These are phyloP conservation scores for Piper longum DNA, from an alignment of 164 flowering plant species.

Conservation along the genomic window DNA sequence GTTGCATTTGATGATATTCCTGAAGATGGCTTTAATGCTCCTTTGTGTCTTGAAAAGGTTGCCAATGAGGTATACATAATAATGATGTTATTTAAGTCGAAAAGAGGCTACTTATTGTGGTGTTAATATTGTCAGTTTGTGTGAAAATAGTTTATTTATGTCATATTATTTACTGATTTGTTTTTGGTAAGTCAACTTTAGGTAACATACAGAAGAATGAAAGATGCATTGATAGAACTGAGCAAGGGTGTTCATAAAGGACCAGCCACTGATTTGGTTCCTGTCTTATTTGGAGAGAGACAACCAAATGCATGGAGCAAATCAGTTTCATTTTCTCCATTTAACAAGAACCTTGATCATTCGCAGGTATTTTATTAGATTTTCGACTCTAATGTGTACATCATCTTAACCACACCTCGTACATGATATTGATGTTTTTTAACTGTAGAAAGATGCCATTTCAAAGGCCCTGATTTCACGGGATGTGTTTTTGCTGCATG, in stretches of 20 bases:
- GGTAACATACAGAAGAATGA: constrained; percentile 95
- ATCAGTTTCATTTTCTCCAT: constrained; percentile 44
- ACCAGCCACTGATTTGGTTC: constrained; percentile 86
- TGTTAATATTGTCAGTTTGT: no score
- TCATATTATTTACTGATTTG: not conserved
- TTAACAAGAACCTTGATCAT: constrained; percentile 68
- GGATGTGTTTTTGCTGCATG: constrained; percentile 84
- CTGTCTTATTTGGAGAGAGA: constrained; percentile 86
- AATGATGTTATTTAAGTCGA: no score
- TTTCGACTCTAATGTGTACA: not conserved
- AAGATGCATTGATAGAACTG: constrained; percentile 75
- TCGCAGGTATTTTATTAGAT: constrained; percentile 51
- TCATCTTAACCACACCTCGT: not conserved
- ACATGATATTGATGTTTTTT: not conserved
- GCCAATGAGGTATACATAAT: constrained; percentile 71
- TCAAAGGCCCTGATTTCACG: constrained; percentile 78
- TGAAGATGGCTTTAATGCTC: constrained; percentile 81
- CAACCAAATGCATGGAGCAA: constrained; percentile 53
- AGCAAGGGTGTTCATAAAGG: constrained; percentile 88
- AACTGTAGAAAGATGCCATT: constrained; percentile 65
- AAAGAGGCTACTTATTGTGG: not conserved
- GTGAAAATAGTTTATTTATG: constrained; percentile 3
- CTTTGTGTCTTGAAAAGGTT: constrained; percentile 85
- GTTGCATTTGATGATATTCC: constrained; percentile 96
- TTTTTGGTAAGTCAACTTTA: constrained; percentile 6